Percentiles rank a stretch among this genome's conserved stretches.
These are phyloP conservation scores for Beta lomatogona DNA, from an alignment of 179 eudicot species.

Conservation along the genomic window DNA sequence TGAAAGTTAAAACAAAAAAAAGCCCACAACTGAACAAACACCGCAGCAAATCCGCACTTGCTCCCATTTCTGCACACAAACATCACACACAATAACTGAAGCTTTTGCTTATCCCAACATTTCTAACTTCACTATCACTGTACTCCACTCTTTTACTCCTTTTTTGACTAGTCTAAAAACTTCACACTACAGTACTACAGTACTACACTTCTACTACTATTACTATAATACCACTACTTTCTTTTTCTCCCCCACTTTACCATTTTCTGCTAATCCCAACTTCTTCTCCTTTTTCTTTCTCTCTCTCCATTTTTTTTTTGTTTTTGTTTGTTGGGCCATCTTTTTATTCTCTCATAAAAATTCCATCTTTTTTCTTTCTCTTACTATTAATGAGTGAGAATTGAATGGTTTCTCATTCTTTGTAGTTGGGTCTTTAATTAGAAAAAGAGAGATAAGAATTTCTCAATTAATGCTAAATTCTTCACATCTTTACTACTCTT, in stretches of 20 bases:
- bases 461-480: conserved; percentile 11
- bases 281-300: background rate
- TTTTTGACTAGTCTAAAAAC: background rate
- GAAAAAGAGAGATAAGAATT: background rate
- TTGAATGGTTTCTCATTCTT: background rate
- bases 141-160: background rate
- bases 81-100: too few relatives aligned
- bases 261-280: conserved; percentile 5
- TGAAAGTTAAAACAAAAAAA: background rate
- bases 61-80: background rate
- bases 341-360: background rate
- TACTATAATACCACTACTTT: background rate
- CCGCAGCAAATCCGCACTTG: background rate
- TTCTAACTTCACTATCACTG: background rate
- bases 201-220: background rate
- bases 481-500: background rate
- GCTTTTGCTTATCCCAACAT: background rate
- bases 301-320: too few relatives aligned
- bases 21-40: background rate
- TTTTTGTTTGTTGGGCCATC: conserved; percentile 13
- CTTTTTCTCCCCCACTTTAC: background rate
- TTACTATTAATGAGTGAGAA: background rate
- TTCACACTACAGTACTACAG: background rate
- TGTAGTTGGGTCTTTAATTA: background rate
- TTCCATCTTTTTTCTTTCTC: background rate